Percentiles rank a stretch among this genome's conserved stretches.
Evolutionary conservation across 306 rosid genomes (phyloP).

Genomic region (Luffa acutangula): DNA sequence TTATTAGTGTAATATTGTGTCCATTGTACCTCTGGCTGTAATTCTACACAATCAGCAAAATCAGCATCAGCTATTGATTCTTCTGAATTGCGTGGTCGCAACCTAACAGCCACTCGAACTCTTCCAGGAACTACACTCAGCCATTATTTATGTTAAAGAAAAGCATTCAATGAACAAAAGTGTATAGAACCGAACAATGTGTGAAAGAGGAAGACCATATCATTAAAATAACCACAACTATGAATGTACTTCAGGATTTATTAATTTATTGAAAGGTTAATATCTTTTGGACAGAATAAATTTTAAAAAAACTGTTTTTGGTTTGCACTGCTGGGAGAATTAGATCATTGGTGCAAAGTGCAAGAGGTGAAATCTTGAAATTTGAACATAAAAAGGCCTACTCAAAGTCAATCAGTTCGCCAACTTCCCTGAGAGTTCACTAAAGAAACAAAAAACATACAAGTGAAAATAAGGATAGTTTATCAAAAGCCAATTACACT

Average conservation of each 20-base stretch:
- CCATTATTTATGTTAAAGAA: not conserved
- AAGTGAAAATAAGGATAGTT: not conserved
- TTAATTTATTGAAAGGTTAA: not conserved
- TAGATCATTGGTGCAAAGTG: not conserved
- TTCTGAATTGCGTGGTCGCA: slow-evolving; percentile 76
- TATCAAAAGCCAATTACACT: not conserved
- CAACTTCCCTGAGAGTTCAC: not conserved
- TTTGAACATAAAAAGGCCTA: not conserved
- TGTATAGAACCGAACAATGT: not conserved
- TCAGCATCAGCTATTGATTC: slow-evolving; percentile 76
- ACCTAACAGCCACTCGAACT: slow-evolving; percentile 92
- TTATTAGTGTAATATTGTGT: not conserved
- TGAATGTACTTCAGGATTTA: not conserved
- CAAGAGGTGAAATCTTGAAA: not conserved
- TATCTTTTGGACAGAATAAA: not conserved
- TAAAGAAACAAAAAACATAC: not conserved
- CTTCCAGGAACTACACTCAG: slow-evolving; percentile 77
- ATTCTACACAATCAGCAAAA: slow-evolving; percentile 92
- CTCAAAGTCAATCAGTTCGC: not conserved
- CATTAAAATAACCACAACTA: not conserved
- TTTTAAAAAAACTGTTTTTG: not conserved
- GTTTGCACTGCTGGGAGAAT: not conserved
- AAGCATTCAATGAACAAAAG: slow-evolving; percentile 11
- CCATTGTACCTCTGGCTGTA: slow-evolving; percentile 79
- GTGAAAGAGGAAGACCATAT: not conserved